Evolutionary conservation across 2,329 filamentous ascomycete genomes (phyloP).

Genomic region (Colletotrichum abscissum): DNA sequence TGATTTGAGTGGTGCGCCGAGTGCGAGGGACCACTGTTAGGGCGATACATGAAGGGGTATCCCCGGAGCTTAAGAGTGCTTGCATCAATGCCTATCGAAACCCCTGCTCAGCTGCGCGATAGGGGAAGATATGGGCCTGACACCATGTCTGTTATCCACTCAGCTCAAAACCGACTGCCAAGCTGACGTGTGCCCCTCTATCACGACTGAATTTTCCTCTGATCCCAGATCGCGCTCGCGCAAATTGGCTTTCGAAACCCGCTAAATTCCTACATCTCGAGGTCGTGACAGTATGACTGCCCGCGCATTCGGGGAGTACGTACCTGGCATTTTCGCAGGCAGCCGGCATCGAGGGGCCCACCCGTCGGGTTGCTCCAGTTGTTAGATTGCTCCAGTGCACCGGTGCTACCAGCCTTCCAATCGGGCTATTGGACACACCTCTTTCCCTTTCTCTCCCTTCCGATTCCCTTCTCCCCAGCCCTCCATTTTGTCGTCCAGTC

Average conservation of each 20-base stretch:
- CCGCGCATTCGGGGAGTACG: not conserved
- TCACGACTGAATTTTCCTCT: not conserved
- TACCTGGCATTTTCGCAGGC: not conserved
- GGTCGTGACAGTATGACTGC: not conserved
- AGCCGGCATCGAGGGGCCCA: slow-evolving; percentile 4
- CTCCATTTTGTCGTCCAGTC: not conserved
- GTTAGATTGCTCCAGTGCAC: slow-evolving; percentile 22
- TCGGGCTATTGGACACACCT: slow-evolving; percentile 12
- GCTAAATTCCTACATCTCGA: slow-evolving; percentile 8
- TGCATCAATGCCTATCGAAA: not conserved
- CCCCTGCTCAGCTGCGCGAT: slow-evolving; percentile 3
- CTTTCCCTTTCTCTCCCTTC: not conserved
- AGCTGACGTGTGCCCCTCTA: slow-evolving; percentile 24
- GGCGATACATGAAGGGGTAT: slow-evolving; percentile 9
- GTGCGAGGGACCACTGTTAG: slow-evolving; percentile 21
- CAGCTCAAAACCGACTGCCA: not conserved
- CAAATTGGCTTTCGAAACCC: slow-evolving; percentile 16
- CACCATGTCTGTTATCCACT: slow-evolving; percentile 1
- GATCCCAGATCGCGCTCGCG: slow-evolving; percentile 3
- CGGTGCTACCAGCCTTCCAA: slow-evolving; percentile 1
- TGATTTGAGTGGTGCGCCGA: slow-evolving; percentile 28
- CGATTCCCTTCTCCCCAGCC: not conserved
- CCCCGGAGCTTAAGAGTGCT: slow-evolving; percentile 13
- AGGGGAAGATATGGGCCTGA: not conserved
- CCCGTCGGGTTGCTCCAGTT: not conserved